These are phyloP conservation scores for Drosera capensis DNA, from an alignment of 148 eudicot genomes.

Conservation along the genomic window DNA sequence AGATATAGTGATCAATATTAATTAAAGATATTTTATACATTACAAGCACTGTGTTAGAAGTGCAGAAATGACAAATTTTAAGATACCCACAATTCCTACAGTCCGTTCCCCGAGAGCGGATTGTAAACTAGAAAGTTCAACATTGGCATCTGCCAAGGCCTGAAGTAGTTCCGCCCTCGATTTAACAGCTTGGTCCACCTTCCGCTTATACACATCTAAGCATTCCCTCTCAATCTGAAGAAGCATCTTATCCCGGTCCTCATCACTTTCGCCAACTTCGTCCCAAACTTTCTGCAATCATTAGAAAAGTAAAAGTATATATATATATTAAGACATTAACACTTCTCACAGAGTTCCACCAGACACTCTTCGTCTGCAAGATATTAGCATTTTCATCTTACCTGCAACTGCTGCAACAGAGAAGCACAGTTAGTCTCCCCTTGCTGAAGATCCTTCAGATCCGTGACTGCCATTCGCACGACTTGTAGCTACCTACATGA, in stretches of 20 bases:
- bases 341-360: neutral
- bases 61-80: neutral
- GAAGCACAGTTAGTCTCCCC: conserved; percentile 75
- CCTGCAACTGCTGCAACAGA: conserved; percentile 82
- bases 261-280: conserved; percentile 95
- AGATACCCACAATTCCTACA: conserved; percentile 52
- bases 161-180: conserved; percentile 87
- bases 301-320: conserved; percentile 1
- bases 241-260: conserved; percentile 91
- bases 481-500: too few species aligned
- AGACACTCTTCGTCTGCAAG: too few species aligned
- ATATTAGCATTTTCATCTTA: conserved; percentile 6
- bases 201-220: conserved; percentile 90
- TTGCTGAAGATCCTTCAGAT: conserved; percentile 36
- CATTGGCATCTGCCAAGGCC: conserved; percentile 70
- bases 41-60: neutral
- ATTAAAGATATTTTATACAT: neutral
- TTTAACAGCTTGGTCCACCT: conserved; percentile 86
- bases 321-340: neutral
- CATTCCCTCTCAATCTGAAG: conserved; percentile 91
- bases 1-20: neutral
- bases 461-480: conserved; percentile 60
- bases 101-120: conserved; percentile 87
- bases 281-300: conserved; percentile 87
- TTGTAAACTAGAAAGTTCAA: conserved; percentile 59